These are phyloP conservation scores for Venturia pyrina DNA, from an alignment of 2,329 filamentous ascomycete species.

Conservation along the genomic window DNA sequence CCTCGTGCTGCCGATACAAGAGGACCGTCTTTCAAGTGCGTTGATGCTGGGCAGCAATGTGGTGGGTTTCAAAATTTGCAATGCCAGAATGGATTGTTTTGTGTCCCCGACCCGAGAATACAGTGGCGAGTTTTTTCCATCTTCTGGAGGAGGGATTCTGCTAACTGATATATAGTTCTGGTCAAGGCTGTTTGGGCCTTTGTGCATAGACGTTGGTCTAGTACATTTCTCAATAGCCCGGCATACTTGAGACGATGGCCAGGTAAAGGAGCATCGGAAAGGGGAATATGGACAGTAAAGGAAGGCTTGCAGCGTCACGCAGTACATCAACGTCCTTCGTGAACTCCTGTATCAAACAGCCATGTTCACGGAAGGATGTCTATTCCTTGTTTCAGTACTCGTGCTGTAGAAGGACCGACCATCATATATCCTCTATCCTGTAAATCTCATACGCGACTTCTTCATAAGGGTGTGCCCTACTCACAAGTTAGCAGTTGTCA, in stretches of 20 bases:
- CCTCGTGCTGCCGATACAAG: neutral
- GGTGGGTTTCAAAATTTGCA: neutral
- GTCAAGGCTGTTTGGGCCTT: neutral
- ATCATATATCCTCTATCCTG: constrained; percentile 33
- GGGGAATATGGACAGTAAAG: neutral
- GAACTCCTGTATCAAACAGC: neutral
- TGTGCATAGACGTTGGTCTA: neutral
- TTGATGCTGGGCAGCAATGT: neutral
- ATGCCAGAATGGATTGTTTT: neutral
- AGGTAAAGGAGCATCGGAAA: too few species aligned
- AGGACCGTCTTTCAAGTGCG: neutral
- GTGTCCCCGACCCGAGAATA: neutral
- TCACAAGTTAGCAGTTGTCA: constrained; percentile 13
- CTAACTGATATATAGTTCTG: neutral
- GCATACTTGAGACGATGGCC: neutral
- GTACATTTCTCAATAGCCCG: neutral
- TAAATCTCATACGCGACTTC: constrained; percentile 37
- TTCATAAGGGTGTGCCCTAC: constrained; percentile 37
- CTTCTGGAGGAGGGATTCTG: neutral
- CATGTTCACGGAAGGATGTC: neutral
- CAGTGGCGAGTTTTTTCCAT: neutral
- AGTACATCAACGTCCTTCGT: neutral
- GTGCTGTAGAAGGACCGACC: too few species aligned
- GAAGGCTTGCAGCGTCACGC: too few species aligned
- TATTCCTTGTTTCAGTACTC: neutral